A percentile compares a stretch with the other conserved stretches of the same genome.
Conservation (phyloP, 495 filamentous ascomycete genomes). For the Daldinia caldariorum region DNA sequence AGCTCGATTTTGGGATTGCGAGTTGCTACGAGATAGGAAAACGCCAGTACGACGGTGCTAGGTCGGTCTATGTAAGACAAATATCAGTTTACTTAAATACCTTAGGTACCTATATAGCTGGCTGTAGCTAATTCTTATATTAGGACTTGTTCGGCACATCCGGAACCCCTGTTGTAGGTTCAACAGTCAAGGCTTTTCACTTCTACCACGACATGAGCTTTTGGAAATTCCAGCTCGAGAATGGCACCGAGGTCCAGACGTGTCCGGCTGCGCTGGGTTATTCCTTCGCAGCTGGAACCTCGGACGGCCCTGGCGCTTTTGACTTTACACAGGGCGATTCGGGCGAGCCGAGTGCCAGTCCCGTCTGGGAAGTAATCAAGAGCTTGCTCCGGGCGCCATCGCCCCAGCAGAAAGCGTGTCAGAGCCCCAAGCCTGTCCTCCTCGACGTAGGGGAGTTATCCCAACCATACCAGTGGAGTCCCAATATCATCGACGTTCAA, state of each 20-base stretch:
- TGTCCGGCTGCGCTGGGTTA: constrained; percentile 94
- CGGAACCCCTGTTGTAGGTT: constrained; percentile 56
- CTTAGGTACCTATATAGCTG: neutral
- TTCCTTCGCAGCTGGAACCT: constrained; percentile 92
- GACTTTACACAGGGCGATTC: constrained; percentile 91
- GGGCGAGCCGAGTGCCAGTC: constrained; percentile 71
- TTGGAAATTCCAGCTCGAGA: constrained; percentile 73
- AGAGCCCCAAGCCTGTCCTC: constrained; percentile 86
- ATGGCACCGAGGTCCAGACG: constrained; percentile 77
- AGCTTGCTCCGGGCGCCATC: constrained; percentile 74
- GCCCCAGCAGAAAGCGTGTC: constrained; percentile 77
- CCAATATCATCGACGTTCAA: constrained; percentile 94
- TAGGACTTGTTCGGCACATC: constrained; percentile 55
- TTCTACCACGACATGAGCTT: constrained; percentile 72
- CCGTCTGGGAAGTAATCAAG: constrained; percentile 84
- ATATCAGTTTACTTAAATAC: neutral
- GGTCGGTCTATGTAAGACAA: constrained; percentile 64
- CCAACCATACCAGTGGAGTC: constrained; percentile 84
- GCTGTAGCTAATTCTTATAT: constrained; percentile 28
- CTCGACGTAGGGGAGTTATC: constrained; percentile 85
- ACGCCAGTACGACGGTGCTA: constrained; percentile 72
- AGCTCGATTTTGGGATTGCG: constrained; percentile 73
- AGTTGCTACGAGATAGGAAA: constrained; percentile 79
- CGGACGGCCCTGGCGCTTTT: constrained; percentile 90
- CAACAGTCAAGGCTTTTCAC: constrained; percentile 70